Evolutionary conservation across 495 filamentous ascomycete species (phyloP).

Genomic region (Aspergillus asperescens): DNA sequence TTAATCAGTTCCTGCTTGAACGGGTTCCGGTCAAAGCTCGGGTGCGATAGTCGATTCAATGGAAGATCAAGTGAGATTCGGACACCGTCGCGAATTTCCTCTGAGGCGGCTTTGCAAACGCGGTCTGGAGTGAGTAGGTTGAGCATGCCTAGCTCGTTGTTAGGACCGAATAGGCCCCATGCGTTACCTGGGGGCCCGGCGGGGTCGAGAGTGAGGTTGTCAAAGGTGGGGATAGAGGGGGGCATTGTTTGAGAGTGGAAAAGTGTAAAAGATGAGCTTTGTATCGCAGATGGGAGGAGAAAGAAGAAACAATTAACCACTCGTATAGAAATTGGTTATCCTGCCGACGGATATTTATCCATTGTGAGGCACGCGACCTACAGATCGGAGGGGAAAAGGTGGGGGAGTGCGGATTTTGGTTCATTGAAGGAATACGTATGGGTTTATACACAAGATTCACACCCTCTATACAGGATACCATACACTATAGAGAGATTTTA

Average conservation of each 20-base stretch:
- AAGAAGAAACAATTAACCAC: not conserved
- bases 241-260: not conserved
- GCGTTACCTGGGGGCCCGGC: constrained; percentile 43
- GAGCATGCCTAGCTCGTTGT: constrained; percentile 46
- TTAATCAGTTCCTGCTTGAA: constrained; percentile 32
- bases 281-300: too few relatives aligned
- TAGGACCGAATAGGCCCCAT: constrained; percentile 46
- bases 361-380: not conserved
- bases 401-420: not conserved
- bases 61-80: constrained; percentile 42
- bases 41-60: constrained; percentile 24
- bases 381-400: not conserved
- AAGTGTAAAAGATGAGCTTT: not conserved
- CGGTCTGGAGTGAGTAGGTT: constrained; percentile 47
- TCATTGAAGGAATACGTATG: not conserved
- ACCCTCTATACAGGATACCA: constrained; percentile 1
- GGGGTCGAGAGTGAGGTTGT: constrained; percentile 41
- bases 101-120: constrained; percentile 35
- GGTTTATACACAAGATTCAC: constrained; percentile 1
- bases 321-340: not conserved
- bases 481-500: too few relatives aligned
- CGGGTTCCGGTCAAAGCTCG: constrained; percentile 28
- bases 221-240: constrained; percentile 31
- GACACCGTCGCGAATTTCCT: constrained; percentile 48
- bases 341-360: constrained; percentile 14